Evolutionary conservation across 768 basidiomycete genomes (phyloP).

Genomic region (Xerocomus spinulosus): DNA sequence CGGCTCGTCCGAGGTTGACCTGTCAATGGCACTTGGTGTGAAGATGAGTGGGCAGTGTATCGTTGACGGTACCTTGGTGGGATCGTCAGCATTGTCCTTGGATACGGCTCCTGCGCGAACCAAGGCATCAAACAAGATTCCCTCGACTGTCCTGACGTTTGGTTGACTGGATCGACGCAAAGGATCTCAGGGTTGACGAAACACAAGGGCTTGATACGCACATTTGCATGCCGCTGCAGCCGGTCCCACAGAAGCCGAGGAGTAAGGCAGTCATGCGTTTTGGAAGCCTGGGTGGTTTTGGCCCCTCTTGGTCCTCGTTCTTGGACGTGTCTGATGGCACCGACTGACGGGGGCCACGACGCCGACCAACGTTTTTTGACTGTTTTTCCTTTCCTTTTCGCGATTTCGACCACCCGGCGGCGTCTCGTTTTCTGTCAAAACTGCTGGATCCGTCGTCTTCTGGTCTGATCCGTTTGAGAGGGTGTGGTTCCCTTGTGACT

Average conservation of each 20-base stretch:
- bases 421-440: no score
- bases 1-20: constrained; percentile 84
- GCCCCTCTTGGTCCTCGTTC: constrained; percentile 11
- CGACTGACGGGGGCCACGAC: constrained; percentile 41
- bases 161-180: constrained; percentile 49
- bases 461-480: constrained; percentile 1
- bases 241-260: constrained; percentile 89
- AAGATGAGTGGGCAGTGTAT: background rate
- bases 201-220: constrained; percentile 38
- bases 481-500: background rate
- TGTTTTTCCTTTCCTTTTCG: constrained; percentile 36
- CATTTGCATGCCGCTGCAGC: constrained; percentile 96
- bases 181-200: background rate
- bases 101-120: constrained; percentile 92
- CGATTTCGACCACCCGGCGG: constrained; percentile 32
- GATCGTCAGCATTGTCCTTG: constrained; percentile 87
- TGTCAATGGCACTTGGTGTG: constrained; percentile 26
- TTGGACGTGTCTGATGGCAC: constrained; percentile 26
- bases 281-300: constrained; percentile 58
- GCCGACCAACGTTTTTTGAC: constrained; percentile 34
- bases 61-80: constrained; percentile 61
- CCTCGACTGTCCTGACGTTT: constrained; percentile 78
- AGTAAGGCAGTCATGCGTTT: constrained; percentile 83
- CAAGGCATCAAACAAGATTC: constrained; percentile 80
- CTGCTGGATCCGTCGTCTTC: no score